Base-by-base conservation (phyloP, 169 alveolate species). In the Eimeria acervulina region DNA sequence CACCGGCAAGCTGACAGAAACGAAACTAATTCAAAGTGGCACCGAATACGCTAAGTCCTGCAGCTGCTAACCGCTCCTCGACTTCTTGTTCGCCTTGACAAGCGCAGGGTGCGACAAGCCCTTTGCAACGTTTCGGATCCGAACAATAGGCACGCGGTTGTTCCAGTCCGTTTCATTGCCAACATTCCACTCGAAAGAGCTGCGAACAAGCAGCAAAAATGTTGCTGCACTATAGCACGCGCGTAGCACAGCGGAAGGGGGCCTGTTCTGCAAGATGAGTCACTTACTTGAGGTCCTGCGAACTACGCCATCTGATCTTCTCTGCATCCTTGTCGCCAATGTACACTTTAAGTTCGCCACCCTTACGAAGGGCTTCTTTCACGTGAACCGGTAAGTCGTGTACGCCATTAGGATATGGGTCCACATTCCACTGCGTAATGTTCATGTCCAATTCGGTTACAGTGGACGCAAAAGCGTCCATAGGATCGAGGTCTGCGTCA, bases 331-430 rank as follows among this genome's bases (percentile, higher is more conserved):
- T 95, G 55, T 90, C 97, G 51, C 94, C 96, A 31, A 95, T 28
- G 90, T 72, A 95, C 51, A 91, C 96, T 80, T 90, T 89, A 31
- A 95, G 94, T n/a, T 92, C 89, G 23, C 97, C 97, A 13, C 99
- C 99, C 76, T 97, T 97, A 47, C 99, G 97, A 55, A 98, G 97
- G 28, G 98, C 93, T 44, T 98, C 99, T 95, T 98, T 98, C 59
- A 97, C 97, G 74, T 96, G 96, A 40, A 98, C 97, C 17, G 99
- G 98, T 59, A 98, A 93, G 70, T 98, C 99, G 92, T 98, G 99
- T 26, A 98, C 99, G 63, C 99, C 99, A 94, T 98, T 98, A 36
- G 99, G 99, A 85, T 98, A 98, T 19, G 99, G 99, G 66, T 98
- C 99, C 40, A 97, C 98, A 94, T 98, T 98, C 99, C 99, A 98